Evolutionary conservation across 768 basidiomycete species (phyloP).

Genomic region (Lentinula raphanica): DNA sequence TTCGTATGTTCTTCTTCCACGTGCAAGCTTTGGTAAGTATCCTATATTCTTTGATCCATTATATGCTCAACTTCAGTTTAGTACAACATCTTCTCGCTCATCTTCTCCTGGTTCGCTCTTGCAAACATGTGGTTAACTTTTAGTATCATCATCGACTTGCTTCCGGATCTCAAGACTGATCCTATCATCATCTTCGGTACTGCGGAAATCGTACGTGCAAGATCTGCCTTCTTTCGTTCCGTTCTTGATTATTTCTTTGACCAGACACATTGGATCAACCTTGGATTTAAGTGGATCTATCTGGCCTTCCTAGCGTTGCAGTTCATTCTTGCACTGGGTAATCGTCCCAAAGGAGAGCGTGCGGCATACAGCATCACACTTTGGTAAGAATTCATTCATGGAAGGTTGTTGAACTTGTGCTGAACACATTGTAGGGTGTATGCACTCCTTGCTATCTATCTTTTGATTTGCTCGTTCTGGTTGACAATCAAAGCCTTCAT

Average conservation of each 20-base stretch:
- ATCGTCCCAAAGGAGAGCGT: conserved; percentile 86
- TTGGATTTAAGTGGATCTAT: conserved; percentile 81
- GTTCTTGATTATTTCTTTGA: not conserved
- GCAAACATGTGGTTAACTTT: conserved; percentile 96
- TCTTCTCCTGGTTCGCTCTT: conserved; percentile 92
- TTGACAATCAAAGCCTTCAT: conserved; percentile 76
- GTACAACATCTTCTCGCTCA: conserved; percentile 80
- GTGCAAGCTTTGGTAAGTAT: conserved; percentile 77
- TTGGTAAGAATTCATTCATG: conserved; percentile 39
- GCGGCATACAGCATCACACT: conserved; percentile 64
- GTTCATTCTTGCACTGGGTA: conserved; percentile 59
- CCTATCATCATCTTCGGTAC: conserved; percentile 68
- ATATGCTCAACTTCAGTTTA: conserved; percentile 19
- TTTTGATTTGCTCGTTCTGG: conserved; percentile 83
- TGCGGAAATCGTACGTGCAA: conserved; percentile 50
- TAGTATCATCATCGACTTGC: conserved; percentile 87
- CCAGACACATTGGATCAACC: conserved; percentile 87
- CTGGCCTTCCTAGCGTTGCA: conserved; percentile 78
- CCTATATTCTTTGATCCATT: conserved; percentile 3
- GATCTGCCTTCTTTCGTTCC: not conserved
- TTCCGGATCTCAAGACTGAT: conserved; percentile 39
- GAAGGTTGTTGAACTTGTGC: not conserved
- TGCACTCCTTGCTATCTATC: conserved; percentile 76
- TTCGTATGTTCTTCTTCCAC: conserved; percentile 97
- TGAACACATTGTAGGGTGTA: conserved; percentile 55